Conservation (phyloP, 768 basidiomycete species). For the Auricularia cornea region DNA sequence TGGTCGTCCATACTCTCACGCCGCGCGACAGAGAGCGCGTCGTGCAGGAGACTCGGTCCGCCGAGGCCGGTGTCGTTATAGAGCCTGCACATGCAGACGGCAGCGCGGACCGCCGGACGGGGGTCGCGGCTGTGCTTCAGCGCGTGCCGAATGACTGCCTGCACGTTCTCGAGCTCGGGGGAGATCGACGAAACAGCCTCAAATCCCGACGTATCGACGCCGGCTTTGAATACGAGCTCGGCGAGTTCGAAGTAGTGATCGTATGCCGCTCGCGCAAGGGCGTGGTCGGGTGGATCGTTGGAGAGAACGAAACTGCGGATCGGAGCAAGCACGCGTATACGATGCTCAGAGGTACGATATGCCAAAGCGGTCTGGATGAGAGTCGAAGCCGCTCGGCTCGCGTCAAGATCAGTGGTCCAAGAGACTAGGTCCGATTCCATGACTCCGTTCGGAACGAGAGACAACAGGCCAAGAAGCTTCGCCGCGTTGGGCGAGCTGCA, state of each 20-base stretch:
- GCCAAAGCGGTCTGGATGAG: neutral
- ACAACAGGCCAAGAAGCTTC: neutral
- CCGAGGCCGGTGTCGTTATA: neutral
- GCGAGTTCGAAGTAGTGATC: neutral
- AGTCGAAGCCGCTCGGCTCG: neutral
- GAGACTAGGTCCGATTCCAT: conserved; percentile 12
- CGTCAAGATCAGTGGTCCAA: neutral
- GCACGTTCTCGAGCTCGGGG: neutral
- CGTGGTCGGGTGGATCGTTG: neutral
- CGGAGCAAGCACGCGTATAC: neutral
- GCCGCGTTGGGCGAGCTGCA: neutral
- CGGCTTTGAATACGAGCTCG: neutral
- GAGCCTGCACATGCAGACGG: neutral
- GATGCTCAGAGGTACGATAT: neutral
- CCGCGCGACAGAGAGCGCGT: neutral
- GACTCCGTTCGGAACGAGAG: neutral
- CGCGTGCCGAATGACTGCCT: neutral
- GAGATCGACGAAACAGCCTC: neutral
- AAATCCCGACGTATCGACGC: neutral
- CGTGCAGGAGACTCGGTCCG: neutral
- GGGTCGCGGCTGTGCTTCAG: neutral
- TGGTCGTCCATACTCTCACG: neutral
- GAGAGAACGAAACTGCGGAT: neutral
- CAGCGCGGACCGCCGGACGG: neutral
- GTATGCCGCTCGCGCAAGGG: neutral